Evolutionary conservation across 2,329 filamentous ascomycete species (phyloP).

Genomic region (Cladosporium velox): DNA sequence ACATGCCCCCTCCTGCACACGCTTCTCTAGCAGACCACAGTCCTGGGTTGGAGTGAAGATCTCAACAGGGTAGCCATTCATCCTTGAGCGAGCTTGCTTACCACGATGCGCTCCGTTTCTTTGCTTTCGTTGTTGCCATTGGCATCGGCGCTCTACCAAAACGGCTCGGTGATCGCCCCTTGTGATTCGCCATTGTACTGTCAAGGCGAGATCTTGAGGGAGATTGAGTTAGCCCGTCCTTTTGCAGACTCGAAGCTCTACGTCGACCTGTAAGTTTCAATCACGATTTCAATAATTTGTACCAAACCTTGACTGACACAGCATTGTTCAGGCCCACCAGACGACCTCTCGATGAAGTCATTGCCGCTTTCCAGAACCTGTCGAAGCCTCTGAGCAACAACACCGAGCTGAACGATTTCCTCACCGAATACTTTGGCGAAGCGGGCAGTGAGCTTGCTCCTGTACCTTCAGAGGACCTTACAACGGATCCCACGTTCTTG

Average conservation of each 20-base stretch:
- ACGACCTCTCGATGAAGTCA: constrained; percentile 60
- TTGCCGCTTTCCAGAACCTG: constrained; percentile 62
- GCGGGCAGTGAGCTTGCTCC: constrained; percentile 64
- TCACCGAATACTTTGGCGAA: constrained; percentile 63
- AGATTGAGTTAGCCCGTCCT: constrained; percentile 64
- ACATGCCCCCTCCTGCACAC: constrained; percentile 1
- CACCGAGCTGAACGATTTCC: constrained; percentile 61
- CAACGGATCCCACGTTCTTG: constrained; percentile 61
- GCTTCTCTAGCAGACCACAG: not conserved
- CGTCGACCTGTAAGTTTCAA: constrained; percentile 52
- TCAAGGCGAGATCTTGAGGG: constrained; percentile 62
- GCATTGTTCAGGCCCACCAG: constrained; percentile 57
- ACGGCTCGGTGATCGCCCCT: constrained; percentile 62
- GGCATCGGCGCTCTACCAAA: constrained; percentile 54
- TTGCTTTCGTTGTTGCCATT: constrained; percentile 22
- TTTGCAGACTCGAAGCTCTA: constrained; percentile 71
- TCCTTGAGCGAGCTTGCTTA: not conserved
- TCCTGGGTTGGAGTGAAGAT: not conserved
- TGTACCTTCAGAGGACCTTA: constrained; percentile 54
- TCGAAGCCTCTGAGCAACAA: constrained; percentile 64
- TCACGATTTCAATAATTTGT: not conserved
- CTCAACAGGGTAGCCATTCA: not conserved
- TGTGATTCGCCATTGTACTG: constrained; percentile 71
- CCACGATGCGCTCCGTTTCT: constrained; percentile 10
- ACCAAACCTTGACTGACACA: constrained; percentile 4